phyloP scores from a whole-genome alignment of 305 asterid species.

The Stenogyne calaminthoides region DNA sequence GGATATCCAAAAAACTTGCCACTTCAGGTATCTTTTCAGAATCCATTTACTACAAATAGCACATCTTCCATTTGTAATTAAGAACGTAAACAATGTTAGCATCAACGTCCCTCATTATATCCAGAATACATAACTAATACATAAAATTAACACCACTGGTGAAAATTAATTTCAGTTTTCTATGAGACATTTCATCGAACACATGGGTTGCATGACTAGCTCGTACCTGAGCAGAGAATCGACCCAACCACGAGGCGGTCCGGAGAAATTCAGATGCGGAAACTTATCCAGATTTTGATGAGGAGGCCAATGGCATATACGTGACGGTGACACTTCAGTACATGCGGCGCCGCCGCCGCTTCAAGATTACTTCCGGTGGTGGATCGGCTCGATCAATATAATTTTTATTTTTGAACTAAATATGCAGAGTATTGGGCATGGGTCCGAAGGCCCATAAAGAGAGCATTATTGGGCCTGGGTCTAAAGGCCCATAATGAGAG shows the following conservation, averaged over 20 bases:
- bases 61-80: slow-evolving; percentile 15
- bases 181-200: slow-evolving; percentile 23
- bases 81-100: slow-evolving; percentile 12
- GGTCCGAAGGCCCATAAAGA: no score
- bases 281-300: neutral
- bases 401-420: neutral
- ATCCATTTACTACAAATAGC: slow-evolving; percentile 41
- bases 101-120: neutral
- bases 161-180: slow-evolving; percentile 1
- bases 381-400: neutral
- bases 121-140: neutral
- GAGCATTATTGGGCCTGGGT: neutral
- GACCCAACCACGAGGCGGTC: neutral
- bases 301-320: neutral
- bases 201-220: slow-evolving; percentile 9
- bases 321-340: neutral
- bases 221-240: neutral
- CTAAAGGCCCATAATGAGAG: neutral
- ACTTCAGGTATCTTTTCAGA: slow-evolving; percentile 36
- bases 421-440: no score
- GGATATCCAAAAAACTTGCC: slow-evolving; percentile 55
- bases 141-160: neutral
- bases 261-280: neutral
- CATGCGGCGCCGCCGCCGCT: neutral
- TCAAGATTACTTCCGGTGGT: slow-evolving; percentile 1